These are phyloP conservation scores for Alectoria sarmentosa DNA, from an alignment of 495 filamentous ascomycete species.

Conservation along the genomic window DNA sequence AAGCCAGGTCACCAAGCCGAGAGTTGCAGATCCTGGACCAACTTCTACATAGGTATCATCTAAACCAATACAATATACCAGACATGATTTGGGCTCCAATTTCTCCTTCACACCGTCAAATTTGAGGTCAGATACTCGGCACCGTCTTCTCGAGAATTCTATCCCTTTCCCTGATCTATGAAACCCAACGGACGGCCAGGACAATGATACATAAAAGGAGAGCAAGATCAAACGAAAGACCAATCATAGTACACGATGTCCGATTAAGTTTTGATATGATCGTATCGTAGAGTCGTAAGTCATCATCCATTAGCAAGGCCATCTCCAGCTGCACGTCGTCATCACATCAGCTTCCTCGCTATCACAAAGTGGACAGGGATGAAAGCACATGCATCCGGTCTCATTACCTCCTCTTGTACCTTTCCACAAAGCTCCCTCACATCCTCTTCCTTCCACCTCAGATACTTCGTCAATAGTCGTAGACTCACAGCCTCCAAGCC, in stretches of 20 bases:
- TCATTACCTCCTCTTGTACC: conserved; percentile 46
- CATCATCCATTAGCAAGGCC: conserved; percentile 7
- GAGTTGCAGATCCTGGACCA: neutral
- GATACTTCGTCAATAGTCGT: conserved; percentile 51
- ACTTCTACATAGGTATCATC: neutral
- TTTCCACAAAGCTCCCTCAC: conserved; percentile 49
- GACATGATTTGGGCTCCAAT: neutral
- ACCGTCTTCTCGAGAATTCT: neutral
- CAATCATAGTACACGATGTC: neutral
- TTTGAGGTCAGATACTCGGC: neutral
- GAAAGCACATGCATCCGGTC: conserved; percentile 38
- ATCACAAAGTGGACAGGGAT: conserved; percentile 46
- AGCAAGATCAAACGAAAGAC: neutral
- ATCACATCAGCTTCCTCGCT: conserved; percentile 40
- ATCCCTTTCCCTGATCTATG: neutral
- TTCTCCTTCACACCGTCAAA: neutral
- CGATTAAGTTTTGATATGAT: neutral
- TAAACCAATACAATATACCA: neutral
- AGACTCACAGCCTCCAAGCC: conserved; percentile 56
- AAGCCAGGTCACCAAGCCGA: neutral
- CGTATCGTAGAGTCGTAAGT: neutral
- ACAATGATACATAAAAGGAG: neutral
- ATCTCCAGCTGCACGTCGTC: conserved; percentile 2
- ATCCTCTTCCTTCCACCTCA: conserved; percentile 48
- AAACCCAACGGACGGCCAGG: neutral